Conservation (phyloP, 148 eudicot genomes). For the Arbutus unedo region DNA sequence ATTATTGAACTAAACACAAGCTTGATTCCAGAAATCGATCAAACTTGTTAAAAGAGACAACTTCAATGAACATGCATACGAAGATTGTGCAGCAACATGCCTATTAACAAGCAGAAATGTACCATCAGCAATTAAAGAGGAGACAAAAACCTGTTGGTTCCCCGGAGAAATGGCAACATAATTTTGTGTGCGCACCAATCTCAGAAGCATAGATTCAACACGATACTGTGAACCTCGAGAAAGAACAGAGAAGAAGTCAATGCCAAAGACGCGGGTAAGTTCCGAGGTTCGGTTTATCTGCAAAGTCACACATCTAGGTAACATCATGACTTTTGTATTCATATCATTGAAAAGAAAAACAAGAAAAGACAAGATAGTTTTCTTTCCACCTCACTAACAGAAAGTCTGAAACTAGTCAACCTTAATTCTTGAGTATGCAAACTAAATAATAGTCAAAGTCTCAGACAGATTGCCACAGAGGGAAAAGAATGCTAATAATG, state of each 20-base stretch:
- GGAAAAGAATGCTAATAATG: background rate
- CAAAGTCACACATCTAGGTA: conserved; percentile 23
- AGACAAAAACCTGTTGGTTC: conserved; percentile 54
- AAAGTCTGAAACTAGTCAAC: background rate
- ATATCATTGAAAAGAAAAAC: background rate
- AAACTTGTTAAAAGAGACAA: background rate
- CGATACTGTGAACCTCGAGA: conserved; percentile 99
- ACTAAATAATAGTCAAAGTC: background rate
- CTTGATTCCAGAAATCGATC: background rate
- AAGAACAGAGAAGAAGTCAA: conserved; percentile 93
- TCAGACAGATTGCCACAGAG: background rate
- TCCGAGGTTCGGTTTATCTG: conserved; percentile 93
- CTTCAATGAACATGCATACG: background rate
- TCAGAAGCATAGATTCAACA: conserved; percentile 92
- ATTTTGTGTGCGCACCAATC: conserved; percentile 87
- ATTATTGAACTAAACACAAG: background rate
- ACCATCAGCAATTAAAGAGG: background rate
- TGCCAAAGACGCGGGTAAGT: conserved; percentile 95
- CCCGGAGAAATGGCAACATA: conserved; percentile 93
- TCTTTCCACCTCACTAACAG: background rate
- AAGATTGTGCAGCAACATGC: background rate
- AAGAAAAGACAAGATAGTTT: background rate
- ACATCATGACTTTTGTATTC: background rate
- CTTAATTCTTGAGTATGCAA: background rate
- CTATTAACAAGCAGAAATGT: background rate